These are phyloP conservation scores for Aspergillus homomorphus DNA, from an alignment of 495 filamentous ascomycete genomes.

Conservation along the genomic window DNA sequence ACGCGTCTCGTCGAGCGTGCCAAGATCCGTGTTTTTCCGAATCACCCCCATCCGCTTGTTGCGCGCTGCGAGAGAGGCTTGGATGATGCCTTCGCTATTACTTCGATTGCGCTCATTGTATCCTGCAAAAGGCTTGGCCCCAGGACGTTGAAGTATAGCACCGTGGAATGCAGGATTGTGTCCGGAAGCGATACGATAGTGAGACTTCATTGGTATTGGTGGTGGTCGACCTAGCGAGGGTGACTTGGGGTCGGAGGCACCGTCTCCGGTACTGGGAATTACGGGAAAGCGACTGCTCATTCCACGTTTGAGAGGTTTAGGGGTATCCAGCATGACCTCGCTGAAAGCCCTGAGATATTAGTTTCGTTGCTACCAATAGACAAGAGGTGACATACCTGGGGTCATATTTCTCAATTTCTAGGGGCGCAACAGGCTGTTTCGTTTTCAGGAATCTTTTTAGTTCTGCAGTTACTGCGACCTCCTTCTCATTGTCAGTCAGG, in stretches of 20 bases:
- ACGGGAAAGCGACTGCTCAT: constrained; percentile 81
- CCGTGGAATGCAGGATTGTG: constrained; percentile 57
- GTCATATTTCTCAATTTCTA: constrained; percentile 62
- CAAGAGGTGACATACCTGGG: constrained; percentile 48
- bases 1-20: constrained; percentile 69
- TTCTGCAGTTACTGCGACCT: constrained; percentile 64
- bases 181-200: constrained; percentile 75
- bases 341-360: constrained; percentile 29
- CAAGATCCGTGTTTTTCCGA: constrained; percentile 69
- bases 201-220: constrained; percentile 70
- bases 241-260: constrained; percentile 53
- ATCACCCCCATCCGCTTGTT: constrained; percentile 83
- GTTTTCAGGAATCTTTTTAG: constrained; percentile 76
- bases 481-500: constrained; percentile 57
- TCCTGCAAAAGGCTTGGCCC: constrained; percentile 57
- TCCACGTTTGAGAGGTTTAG: constrained; percentile 69
- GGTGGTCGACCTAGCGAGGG: constrained; percentile 65
- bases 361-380: not conserved
- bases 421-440: constrained; percentile 47
- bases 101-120: constrained; percentile 81
- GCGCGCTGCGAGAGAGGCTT: constrained; percentile 53
- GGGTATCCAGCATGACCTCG: constrained; percentile 61
- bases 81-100: constrained; percentile 81
- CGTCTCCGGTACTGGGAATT: constrained; percentile 60
- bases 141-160: constrained; percentile 60